Conservation (phyloP, 805 yeast genomes). For the Lipomyces oligophaga region DNA sequence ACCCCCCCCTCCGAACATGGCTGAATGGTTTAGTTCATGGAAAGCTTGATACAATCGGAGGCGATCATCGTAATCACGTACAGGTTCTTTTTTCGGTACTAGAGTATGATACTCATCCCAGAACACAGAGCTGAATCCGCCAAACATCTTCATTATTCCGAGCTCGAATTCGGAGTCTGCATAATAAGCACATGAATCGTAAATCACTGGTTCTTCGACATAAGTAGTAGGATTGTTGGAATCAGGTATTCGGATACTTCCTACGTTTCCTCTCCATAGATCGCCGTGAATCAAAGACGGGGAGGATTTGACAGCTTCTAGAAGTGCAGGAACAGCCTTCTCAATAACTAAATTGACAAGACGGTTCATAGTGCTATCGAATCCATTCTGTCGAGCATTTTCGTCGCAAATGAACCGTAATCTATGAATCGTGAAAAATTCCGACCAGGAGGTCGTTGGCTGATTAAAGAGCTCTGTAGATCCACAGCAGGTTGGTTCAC, state of each 20-base stretch:
- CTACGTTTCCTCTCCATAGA: conserved; percentile 27
- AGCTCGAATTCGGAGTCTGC: conserved; percentile 28
- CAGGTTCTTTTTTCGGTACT: conserved; percentile 21
- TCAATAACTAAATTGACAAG: conserved; percentile 4
- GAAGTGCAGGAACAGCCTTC: conserved; percentile 19
- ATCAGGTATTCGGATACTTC: conserved; percentile 2
- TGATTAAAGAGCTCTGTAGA: conserved; percentile 19
- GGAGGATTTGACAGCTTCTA: not conserved
- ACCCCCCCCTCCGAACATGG: conserved; percentile 25
- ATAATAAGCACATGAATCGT: conserved; percentile 25
- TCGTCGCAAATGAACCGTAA: conserved; percentile 17
- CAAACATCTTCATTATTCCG: conserved; percentile 29
- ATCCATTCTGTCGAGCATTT: conserved; percentile 13
- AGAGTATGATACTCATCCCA: conserved; percentile 19
- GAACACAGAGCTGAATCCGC: conserved; percentile 22
- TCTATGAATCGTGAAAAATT: conserved; percentile 15
- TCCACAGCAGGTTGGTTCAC: conserved; percentile 23
- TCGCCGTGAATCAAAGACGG: conserved; percentile 29
- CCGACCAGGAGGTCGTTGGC: conserved; percentile 24
- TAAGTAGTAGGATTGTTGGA: not conserved
- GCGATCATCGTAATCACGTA: conserved; percentile 23
- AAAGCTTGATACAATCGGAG: conserved; percentile 18
- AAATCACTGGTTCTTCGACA: conserved; percentile 13
- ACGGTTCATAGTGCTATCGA: conserved; percentile 8
- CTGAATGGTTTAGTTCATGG: conserved; percentile 27